Evolutionary conservation across 495 filamentous ascomycete genomes (phyloP).

Genomic region (Penicillium pancosmium): DNA sequence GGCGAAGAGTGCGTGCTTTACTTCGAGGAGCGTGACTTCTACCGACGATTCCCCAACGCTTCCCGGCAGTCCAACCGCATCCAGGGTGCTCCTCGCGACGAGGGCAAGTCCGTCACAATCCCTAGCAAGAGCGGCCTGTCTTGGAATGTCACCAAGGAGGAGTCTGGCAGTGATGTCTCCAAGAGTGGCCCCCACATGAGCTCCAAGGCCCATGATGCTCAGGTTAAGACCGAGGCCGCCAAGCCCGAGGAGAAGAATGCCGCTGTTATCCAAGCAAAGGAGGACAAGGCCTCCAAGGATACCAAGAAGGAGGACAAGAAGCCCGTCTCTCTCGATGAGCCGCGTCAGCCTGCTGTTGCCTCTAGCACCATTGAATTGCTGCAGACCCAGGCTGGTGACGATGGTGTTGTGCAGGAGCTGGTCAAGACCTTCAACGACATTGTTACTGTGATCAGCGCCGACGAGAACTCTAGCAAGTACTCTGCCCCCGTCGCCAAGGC

Average conservation of each 20-base stretch:
- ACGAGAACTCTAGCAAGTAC: conserved; percentile 72
- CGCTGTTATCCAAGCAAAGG: conserved; percentile 46
- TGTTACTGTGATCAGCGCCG: conserved; percentile 87
- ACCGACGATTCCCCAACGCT: conserved; percentile 82
- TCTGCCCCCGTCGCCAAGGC: conserved; percentile 74
- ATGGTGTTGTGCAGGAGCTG: conserved; percentile 89
- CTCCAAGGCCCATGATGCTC: conserved; percentile 38
- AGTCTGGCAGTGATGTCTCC: conserved; percentile 44
- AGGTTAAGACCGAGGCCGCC: conserved; percentile 35
- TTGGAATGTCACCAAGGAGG: conserved; percentile 70
- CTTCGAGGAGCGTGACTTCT: conserved; percentile 94
- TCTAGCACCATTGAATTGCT: conserved; percentile 73
- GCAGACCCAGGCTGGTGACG: conserved; percentile 69
- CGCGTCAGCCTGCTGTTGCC: conserved; percentile 44
- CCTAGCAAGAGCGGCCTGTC: conserved; percentile 83
- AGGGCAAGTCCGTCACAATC: conserved; percentile 76
- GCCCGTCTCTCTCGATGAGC: conserved; percentile 35
- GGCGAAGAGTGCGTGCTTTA: conserved; percentile 96
- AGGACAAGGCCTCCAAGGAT: conserved; percentile 41
- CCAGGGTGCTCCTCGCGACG: conserved; percentile 51
- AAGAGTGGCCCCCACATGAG: conserved; percentile 54
- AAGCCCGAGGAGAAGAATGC: conserved; percentile 41
- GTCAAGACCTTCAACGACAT: conserved; percentile 94
- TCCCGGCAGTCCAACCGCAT: conserved; percentile 54
- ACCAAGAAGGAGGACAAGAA: conserved; percentile 37